phyloP scores from a whole-genome alignment of 305 asterid genomes.

The Caryopteris hybrid region DNA sequence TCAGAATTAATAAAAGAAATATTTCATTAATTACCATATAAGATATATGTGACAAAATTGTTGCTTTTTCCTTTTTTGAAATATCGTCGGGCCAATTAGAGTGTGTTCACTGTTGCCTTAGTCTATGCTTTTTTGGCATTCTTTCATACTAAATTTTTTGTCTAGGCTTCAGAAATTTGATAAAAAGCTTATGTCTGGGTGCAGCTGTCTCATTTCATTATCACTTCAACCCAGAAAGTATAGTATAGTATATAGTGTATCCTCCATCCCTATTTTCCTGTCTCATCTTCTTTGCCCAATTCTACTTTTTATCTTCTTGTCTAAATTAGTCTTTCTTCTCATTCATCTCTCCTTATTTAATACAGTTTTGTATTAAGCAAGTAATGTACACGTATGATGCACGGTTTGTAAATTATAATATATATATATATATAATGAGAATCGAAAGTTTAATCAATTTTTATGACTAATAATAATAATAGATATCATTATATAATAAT shows the following conservation, averaged over 20 bases:
- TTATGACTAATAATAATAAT: too few species aligned
- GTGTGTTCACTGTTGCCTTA: not conserved
- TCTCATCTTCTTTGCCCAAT: constrained; percentile 26
- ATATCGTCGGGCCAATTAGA: constrained; percentile 7
- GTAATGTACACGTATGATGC: too few species aligned
- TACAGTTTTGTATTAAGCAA: too few species aligned
- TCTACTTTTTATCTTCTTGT: constrained; percentile 15
- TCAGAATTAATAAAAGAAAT: too few species aligned
- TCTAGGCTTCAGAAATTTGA: not conserved
- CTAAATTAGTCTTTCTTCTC: constrained; percentile 5
- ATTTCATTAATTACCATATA: too few species aligned
- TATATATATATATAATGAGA: too few species aligned
- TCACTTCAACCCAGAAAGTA: constrained; percentile 7
- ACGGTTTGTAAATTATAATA: too few species aligned
- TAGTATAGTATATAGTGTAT: constrained; percentile 4
- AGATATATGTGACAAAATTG: constrained; percentile 17
- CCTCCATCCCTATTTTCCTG: constrained; percentile 13
- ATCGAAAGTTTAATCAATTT: too few species aligned
- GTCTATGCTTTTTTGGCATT: not conserved
- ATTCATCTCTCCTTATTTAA: too few species aligned
- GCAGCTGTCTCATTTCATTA: constrained; percentile 13
- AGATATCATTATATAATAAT: too few species aligned
- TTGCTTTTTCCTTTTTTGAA: not conserved
- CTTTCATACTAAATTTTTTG: not conserved
- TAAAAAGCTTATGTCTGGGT: constrained; percentile 1